These are phyloP conservation scores for Rhizophagus clarus DNA, from an alignment of 192 early-diverging fungal species.

Conservation along the genomic window DNA sequence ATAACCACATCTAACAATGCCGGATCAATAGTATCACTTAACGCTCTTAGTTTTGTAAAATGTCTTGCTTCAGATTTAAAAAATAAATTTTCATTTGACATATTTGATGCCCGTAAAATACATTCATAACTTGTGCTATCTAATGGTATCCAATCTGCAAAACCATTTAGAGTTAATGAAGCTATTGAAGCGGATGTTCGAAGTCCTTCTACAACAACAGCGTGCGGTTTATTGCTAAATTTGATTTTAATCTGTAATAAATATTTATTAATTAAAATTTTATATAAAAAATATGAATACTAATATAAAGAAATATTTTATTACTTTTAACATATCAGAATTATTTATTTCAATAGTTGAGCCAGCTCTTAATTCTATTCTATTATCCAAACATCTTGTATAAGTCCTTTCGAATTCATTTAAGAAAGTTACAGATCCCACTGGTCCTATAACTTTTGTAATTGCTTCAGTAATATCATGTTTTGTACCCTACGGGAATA, in stretches of 20 bases:
- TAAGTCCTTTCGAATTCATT: slow-evolving; percentile 11
- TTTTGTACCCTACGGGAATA: slow-evolving; percentile 7
- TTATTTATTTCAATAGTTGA: not conserved
- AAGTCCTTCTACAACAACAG: not conserved
- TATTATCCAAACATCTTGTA: slow-evolving; percentile 2
- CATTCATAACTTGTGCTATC: slow-evolving; percentile 23
- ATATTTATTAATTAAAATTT: not conserved
- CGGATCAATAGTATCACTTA: slow-evolving; percentile 11
- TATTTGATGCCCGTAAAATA: not conserved
- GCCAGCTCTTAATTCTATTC: slow-evolving; percentile 3
- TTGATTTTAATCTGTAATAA: slow-evolving; percentile 27
- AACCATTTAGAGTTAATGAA: not conserved
- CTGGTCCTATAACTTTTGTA: not conserved
- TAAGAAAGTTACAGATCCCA: not conserved
- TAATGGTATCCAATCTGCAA: slow-evolving; percentile 18
- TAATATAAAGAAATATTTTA: not conserved
- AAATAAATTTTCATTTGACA: not conserved
- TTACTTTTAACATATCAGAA: slow-evolving; percentile 7
- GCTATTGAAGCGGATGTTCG: not conserved
- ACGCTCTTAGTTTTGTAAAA: not conserved
- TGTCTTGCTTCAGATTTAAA: not conserved
- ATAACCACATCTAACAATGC: not conserved
- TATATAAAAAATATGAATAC: not conserved
- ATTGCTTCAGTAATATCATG: slow-evolving; percentile 4
- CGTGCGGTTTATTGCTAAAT: slow-evolving; percentile 4